Evolutionary conservation across 352 stramenopile genomes (phyloP).

Genomic region (Pythium sukuiense): DNA sequence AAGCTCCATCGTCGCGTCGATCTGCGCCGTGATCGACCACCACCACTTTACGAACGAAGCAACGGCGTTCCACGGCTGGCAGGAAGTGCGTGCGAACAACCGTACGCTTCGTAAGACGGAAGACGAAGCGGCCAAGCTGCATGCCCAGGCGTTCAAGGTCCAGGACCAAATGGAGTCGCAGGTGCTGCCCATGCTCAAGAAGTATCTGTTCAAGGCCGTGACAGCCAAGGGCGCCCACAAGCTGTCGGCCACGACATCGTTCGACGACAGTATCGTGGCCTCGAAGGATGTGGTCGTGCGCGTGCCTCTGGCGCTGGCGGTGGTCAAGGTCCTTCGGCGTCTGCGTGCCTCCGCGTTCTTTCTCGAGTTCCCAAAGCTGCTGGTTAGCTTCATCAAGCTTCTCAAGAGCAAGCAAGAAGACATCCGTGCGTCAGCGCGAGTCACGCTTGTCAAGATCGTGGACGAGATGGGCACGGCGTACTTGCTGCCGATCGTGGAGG

Average conservation of each 20-base stretch:
- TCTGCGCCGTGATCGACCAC: conserved; percentile 95
- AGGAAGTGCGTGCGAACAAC: conserved; percentile 19
- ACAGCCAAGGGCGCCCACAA: conserved; percentile 71
- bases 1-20: conserved; percentile 81
- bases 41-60: conserved; percentile 92
- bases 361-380: conserved; percentile 92
- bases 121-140: conserved; percentile 26
- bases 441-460: conserved; percentile 95
- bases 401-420: conserved; percentile 92
- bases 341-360: conserved; percentile 91
- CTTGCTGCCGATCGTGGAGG: conserved; percentile 80
- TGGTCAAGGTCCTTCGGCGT: conserved; percentile 97
- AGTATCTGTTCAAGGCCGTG: conserved; percentile 85
- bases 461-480: conserved; percentile 86
- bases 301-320: conserved; percentile 92
- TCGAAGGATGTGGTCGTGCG: conserved; percentile 75
- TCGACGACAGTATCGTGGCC: conserved; percentile 51
- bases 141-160: conserved; percentile 50
- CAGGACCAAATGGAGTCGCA: conserved; percentile 78
- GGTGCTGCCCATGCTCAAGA: conserved; percentile 85
- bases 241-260: conserved; percentile 34
- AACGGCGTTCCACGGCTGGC: conserved; percentile 17
- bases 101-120: conserved; percentile 5
- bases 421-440: conserved; percentile 89
- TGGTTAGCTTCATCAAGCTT: conserved; percentile 90